A percentile compares a stretch with the other conserved stretches of the same genome.
Evolutionary conservation across 371 early-diverging fungal genomes (phyloP).

Genomic region (Apophysomyces trapeziformis): DNA sequence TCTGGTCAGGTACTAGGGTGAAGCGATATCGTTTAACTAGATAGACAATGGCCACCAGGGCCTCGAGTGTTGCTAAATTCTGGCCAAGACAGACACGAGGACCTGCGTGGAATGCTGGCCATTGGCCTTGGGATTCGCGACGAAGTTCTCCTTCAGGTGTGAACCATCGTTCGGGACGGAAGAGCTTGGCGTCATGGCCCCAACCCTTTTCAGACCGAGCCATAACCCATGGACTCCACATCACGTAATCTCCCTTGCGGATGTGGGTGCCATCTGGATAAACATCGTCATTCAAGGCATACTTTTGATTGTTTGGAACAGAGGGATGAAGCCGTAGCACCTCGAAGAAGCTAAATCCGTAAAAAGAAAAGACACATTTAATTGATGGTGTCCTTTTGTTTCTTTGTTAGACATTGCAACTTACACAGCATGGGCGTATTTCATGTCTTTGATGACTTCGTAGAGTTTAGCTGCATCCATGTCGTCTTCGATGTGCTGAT

Average conservation of each 20-base stretch:
- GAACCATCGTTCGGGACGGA: constrained; percentile 70
- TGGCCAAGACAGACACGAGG: constrained; percentile 70
- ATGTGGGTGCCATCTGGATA: constrained; percentile 72
- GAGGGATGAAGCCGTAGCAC: constrained; percentile 74
- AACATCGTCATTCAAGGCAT: constrained; percentile 67
- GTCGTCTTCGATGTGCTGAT: constrained; percentile 30
- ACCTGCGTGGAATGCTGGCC: constrained; percentile 69
- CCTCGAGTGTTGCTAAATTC: constrained; percentile 52
- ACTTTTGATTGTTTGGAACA: constrained; percentile 71
- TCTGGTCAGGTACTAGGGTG: constrained; percentile 41
- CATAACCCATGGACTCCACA: constrained; percentile 56
- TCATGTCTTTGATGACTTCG: constrained; percentile 54
- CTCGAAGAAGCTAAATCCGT: constrained; percentile 48
- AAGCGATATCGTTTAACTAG: constrained; percentile 48
- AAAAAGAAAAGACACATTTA: neutral
- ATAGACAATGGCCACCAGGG: constrained; percentile 38
- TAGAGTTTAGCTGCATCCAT: constrained; percentile 33
- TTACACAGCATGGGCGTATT: constrained; percentile 63
- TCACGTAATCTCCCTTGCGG: constrained; percentile 56
- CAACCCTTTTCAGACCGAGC: constrained; percentile 60
- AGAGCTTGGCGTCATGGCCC: constrained; percentile 63
- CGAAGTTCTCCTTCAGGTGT: constrained; percentile 38
- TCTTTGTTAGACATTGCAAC: constrained; percentile 6
- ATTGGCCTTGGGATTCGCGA: constrained; percentile 48
- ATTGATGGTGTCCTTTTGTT: neutral